A percentile compares a stretch with the other conserved stretches of the same genome.
These are phyloP conservation scores for Plantago major DNA, from an alignment of 257 asterid species.

Conservation along the genomic window DNA sequence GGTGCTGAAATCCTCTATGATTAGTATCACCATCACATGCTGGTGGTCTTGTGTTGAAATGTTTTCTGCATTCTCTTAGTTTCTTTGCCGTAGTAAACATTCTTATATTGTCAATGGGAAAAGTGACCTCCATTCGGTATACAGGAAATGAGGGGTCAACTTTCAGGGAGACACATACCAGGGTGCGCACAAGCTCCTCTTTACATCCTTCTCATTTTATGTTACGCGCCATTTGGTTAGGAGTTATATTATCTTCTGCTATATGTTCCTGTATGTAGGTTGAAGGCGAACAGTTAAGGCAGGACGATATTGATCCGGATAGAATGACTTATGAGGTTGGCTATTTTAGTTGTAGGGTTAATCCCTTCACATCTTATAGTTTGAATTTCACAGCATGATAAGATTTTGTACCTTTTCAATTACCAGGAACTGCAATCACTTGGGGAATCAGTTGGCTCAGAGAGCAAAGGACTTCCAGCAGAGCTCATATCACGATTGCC, in stretches of 20 bases:
- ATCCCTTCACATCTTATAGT: neutral
- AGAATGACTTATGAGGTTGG: conserved; percentile 85
- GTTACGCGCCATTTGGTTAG: conserved; percentile 18
- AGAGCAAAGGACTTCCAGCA: conserved; percentile 70
- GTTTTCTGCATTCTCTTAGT: conserved; percentile 6
- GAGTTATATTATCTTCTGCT: conserved; percentile 6
- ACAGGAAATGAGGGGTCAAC: conserved; percentile 48
- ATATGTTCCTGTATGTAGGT: conserved; percentile 33
- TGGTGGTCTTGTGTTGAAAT: neutral
- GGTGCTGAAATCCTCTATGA: too few relatives aligned
- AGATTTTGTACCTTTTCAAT: conserved; percentile 10
- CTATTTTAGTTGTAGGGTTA: conserved; percentile 12
- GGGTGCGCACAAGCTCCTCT: conserved; percentile 36
- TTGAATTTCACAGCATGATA: neutral
- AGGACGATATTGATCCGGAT: conserved; percentile 73
- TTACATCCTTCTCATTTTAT: conserved; percentile 10
- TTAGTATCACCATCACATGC: neutral
- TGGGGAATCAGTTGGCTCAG: conserved; percentile 73
- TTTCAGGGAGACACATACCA: conserved; percentile 42
- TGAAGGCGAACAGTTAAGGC: conserved; percentile 33
- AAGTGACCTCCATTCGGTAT: conserved; percentile 19
- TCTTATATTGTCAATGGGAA: conserved; percentile 10
- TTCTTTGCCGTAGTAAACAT: neutral
- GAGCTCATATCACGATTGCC: conserved; percentile 69
- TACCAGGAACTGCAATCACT: conserved; percentile 70